Evolutionary conservation across 2,329 filamentous ascomycete genomes (phyloP).

Genomic region (Fusarium paranaense): DNA sequence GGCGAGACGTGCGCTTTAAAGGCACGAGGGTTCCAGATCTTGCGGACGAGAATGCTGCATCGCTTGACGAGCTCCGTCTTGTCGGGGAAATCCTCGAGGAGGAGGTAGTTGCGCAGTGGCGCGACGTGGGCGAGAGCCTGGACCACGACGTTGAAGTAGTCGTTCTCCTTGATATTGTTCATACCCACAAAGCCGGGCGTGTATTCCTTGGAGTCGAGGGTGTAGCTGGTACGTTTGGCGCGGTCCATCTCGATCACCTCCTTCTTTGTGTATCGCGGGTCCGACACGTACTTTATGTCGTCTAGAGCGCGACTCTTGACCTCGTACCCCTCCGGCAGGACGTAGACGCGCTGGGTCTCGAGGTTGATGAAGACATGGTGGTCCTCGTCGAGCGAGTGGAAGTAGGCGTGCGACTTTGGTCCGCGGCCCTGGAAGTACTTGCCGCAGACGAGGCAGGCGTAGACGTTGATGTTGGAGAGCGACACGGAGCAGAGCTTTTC

Average conservation of each 20-base stretch:
- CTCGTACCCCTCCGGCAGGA: constrained; percentile 96
- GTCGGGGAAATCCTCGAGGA: constrained; percentile 83
- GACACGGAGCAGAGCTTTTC: constrained; percentile 98
- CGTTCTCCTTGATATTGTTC: constrained; percentile 99
- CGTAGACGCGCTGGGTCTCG: constrained; percentile 89
- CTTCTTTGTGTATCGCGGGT: constrained; percentile 83
- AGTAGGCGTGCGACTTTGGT: constrained; percentile 95
- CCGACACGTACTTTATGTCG: constrained; percentile 97
- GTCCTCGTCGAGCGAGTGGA: constrained; percentile 92
- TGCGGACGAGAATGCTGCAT: constrained; percentile 89
- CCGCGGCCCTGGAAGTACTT: constrained; percentile 97
- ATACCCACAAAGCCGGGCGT: constrained; percentile 95
- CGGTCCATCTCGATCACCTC: constrained; percentile 87
- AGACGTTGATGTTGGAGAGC: constrained; percentile 98
- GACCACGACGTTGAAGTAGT: constrained; percentile 96
- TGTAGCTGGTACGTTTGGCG: constrained; percentile 71
- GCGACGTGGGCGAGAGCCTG: constrained; percentile 91
- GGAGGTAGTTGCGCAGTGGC: constrained; percentile 90
- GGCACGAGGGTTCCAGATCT: constrained; percentile 97
- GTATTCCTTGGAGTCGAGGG: constrained; percentile 86
- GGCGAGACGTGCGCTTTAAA: constrained; percentile 98
- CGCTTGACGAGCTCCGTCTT: constrained; percentile 85
- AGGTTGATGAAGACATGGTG: constrained; percentile 99
- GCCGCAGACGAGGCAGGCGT: constrained; percentile 97
- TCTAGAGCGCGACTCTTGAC: constrained; percentile 94